Conservation (phyloP, 2,329 filamentous ascomycete species). For the Dactylellina haptotyla region DNA sequence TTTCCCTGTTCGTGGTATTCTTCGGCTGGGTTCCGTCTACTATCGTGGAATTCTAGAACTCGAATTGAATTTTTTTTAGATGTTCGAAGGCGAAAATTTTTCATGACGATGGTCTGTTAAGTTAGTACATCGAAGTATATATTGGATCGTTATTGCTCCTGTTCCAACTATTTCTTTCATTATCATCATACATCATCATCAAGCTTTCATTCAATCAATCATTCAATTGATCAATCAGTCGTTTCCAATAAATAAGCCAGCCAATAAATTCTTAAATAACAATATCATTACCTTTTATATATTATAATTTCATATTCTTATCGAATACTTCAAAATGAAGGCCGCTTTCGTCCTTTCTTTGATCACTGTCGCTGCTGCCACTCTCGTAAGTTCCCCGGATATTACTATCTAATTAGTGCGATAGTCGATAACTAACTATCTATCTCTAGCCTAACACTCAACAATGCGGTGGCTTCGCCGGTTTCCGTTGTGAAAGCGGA, state of each 20-base stretch:
- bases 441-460: neutral
- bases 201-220: neutral
- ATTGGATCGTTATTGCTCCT: no score
- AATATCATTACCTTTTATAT: neutral
- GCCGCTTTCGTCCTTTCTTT: neutral
- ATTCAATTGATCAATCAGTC: neutral
- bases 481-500: neutral
- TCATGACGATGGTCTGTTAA: no score
- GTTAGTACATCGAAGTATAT: no score
- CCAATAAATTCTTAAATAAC: no score
- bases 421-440: neutral
- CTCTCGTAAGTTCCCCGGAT: neutral
- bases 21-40: no score
- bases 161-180: no score
- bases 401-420: neutral
- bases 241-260: neutral
- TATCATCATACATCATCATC: no score
- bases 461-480: slow-evolving; percentile 14
- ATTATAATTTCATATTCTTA: neutral
- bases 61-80: no score
- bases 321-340: neutral
- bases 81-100: no score
- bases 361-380: neutral
- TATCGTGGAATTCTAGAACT: no score
- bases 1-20: no score